Evolutionary conservation across 2,329 filamentous ascomycete genomes (phyloP), one percentile per base, ranked within the genome.

Genomic region (Bipolaris gigantea): DNA sequence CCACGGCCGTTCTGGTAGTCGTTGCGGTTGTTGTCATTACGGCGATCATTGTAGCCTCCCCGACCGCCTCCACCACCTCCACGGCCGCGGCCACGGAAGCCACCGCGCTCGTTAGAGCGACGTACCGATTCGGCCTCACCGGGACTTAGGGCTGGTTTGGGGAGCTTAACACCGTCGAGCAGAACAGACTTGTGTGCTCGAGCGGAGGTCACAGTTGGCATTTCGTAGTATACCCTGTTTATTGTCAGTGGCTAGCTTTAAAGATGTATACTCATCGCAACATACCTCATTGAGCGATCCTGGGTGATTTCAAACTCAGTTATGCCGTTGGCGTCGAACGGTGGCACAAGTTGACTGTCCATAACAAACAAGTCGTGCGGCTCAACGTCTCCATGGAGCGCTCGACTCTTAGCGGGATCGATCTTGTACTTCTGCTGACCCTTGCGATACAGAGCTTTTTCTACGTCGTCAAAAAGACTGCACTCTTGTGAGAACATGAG

Each of bases 121-220:
- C 32, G 87, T 79, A 70, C 88, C 87, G 48, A 83, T 81, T 69
- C 86, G 85, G 39, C 92, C 83, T 83, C 84, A 32, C 84, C 82
- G 53, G 89, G 89, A 23, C 48, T 62, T 1, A 99, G 83, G 9
- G 85, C 88, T 1, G 90, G 85, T 2, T 82, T 77, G 4, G 89
- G 85, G 52, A 92, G 81, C 64, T 88, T 86, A 35, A 92, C 86
- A 11, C 94, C 94, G 2, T 91, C 87, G 33, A 99, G 81, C 13
- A 99, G 83, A 89, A 96, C 95, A 5, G 92, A 97, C 72, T 97
- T 97, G 77, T 99, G 94, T 4, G 85, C 79, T 64, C 90, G 83
- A 9, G 80, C 80, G 2, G 65, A 56, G 16, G 85, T 85, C 1
- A 73, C 36, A 36, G 82, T 80, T 0, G 93, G 92, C 76, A 97